phyloP scores from a whole-genome alignment of 2,329 filamentous ascomycete genomes.

The Aspergillus felis region DNA sequence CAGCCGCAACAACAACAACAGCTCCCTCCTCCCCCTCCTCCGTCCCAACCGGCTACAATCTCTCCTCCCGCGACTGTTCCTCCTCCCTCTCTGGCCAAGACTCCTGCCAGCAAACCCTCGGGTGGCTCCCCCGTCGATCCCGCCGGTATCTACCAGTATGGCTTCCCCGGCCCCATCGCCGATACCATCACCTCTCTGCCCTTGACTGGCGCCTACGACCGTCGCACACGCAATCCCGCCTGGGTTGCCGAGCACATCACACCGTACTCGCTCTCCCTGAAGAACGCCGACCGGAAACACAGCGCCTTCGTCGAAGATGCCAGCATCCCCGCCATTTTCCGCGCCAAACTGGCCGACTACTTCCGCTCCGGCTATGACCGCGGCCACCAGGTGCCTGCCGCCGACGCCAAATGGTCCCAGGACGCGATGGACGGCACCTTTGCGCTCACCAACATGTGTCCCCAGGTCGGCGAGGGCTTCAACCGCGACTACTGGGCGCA shows the following conservation, averaged over 20 bases:
- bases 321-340: conserved; percentile 76
- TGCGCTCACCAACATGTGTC: conserved; percentile 92
- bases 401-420: conserved; percentile 95
- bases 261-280: conserved; percentile 68
- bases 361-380: conserved; percentile 91
- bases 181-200: conserved; percentile 75
- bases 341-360: conserved; percentile 88
- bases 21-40: conserved; percentile 29
- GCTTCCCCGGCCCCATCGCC: conserved; percentile 85
- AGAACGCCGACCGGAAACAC: conserved; percentile 78
- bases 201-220: conserved; percentile 84
- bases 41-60: conserved; percentile 35
- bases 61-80: conserved; percentile 27
- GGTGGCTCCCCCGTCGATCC: conserved; percentile 60
- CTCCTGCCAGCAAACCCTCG: conserved; percentile 19
- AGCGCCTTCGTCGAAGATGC: conserved; percentile 79
- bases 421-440: conserved; percentile 94
- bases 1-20: conserved; percentile 21
- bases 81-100: conserved; percentile 21
- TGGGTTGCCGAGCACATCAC: conserved; percentile 99
- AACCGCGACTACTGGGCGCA: conserved; percentile 99
- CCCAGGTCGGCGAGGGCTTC: conserved; percentile 96
- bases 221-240: conserved; percentile 81
- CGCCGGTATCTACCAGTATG: conserved; percentile 73
- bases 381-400: conserved; percentile 94